Evolutionary conservation across 176 grass and related monocot species (phyloP).

Genomic region (Oryza brachyantha): DNA sequence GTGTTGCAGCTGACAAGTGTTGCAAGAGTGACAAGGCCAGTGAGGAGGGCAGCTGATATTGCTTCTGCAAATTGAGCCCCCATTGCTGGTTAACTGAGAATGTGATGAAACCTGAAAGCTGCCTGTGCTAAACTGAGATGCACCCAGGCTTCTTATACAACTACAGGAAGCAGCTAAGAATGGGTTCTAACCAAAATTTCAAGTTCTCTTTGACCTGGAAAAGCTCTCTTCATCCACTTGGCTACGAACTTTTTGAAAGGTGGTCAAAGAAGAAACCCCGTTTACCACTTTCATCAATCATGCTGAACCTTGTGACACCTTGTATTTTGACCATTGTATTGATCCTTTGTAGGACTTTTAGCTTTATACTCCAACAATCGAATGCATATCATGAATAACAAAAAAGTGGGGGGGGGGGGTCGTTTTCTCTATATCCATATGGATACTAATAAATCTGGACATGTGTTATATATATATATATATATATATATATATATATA

Average conservation of each 20-base stretch:
- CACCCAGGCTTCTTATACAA: not conserved
- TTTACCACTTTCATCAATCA: not conserved
- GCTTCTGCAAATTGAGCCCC: not conserved
- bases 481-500: too few relatives aligned
- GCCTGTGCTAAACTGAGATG: not conserved
- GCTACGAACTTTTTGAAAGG: not conserved
- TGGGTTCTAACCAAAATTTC: not conserved
- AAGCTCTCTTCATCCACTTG: not conserved
- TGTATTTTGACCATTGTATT: too few relatives aligned
- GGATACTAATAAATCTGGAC: too few relatives aligned
- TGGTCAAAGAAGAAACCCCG: not conserved
- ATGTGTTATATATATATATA: too few relatives aligned
- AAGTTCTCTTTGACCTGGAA: not conserved
- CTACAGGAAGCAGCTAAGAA: not conserved
- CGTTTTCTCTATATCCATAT: too few relatives aligned
- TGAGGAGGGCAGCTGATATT: not conserved
- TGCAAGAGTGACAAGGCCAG: slow-evolving; percentile 17
- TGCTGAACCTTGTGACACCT: too few relatives aligned
- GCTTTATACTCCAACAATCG: too few relatives aligned
- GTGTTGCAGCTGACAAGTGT: slow-evolving; percentile 35
- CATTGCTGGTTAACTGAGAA: too few relatives aligned
- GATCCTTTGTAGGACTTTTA: too few relatives aligned
- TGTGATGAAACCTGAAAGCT: not conserved
- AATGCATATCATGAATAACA: too few relatives aligned
- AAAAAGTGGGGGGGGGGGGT: too few relatives aligned